Percentiles rank a stretch among this genome's conserved stretches.
Evolutionary conservation across 768 basidiomycete genomes (phyloP).

Genomic region (Naganishia kalamii): DNA sequence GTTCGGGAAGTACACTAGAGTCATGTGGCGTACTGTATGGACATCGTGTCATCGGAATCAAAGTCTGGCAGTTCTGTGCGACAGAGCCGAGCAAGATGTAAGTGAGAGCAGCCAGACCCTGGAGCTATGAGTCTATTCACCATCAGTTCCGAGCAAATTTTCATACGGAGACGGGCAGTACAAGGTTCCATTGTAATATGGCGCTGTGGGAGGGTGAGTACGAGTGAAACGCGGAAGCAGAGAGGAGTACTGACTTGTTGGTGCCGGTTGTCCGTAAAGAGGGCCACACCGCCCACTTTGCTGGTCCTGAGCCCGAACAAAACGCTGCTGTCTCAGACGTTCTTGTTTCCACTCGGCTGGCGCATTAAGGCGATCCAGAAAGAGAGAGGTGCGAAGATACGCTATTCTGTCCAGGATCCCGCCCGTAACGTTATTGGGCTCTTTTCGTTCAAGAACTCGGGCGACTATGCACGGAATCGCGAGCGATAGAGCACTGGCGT

Average conservation of each 20-base stretch:
- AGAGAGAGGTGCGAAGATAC: not conserved
- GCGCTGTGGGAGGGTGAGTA: not conserved
- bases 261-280: not conserved
- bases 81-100: not conserved
- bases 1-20: not conserved
- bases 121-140: not conserved
- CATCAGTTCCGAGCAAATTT: not conserved
- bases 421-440: not conserved
- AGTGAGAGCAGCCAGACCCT: too few species aligned
- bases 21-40: not conserved
- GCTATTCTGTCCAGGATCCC: not conserved
- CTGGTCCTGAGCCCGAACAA: not conserved
- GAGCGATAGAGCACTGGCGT: not conserved
- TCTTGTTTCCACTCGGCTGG: not conserved
- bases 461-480: not conserved
- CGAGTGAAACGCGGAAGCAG: too few species aligned
- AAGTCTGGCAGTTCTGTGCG: not conserved
- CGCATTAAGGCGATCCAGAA: not conserved
- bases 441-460: not conserved
- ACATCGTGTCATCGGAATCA: not conserved
- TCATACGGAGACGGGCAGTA: slow-evolving; percentile 12
- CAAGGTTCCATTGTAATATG: not conserved
- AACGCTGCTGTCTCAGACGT: slow-evolving; percentile 12
- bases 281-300: slow-evolving; percentile 2
- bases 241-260: not conserved